These are phyloP conservation scores for Coleophoma cylindrospora DNA, from an alignment of 2,329 filamentous ascomycete species.

Conservation along the genomic window DNA sequence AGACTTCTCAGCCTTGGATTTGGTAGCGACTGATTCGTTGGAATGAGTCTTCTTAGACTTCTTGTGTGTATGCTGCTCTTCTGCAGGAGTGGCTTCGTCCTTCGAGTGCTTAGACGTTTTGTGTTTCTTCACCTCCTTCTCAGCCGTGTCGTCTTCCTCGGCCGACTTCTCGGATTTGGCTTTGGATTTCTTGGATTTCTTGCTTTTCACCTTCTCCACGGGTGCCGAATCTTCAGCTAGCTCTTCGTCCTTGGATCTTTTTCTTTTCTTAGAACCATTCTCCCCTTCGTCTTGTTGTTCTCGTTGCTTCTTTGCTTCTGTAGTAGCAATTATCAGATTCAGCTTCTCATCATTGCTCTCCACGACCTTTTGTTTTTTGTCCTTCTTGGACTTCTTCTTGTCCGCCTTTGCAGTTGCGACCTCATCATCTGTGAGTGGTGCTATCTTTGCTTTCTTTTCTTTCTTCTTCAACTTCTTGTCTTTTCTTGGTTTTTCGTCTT, in stretches of 20 bases:
- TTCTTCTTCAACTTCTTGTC: conserved; percentile 15
- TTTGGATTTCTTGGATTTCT: neutral
- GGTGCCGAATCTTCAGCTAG: neutral
- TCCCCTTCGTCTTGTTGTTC: neutral
- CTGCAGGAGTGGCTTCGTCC: no score
- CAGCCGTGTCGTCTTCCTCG: no score
- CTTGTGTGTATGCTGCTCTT: no score
- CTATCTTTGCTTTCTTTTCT: neutral
- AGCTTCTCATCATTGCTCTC: neutral
- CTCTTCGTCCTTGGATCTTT: conserved; percentile 7
- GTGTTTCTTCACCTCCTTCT: neutral
- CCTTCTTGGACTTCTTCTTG: conserved; percentile 5
- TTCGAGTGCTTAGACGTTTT: neutral
- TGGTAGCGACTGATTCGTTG: no score
- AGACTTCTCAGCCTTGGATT: neutral
- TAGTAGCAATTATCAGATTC: neutral
- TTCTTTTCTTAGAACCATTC: conserved; percentile 3
- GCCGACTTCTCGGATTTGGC: neutral
- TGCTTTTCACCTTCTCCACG: conserved; percentile 1
- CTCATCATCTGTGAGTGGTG: neutral
- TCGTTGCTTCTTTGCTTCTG: neutral
- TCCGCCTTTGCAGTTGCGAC: neutral
- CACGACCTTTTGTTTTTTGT: conserved; percentile 9
- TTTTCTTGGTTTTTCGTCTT: conserved; percentile 27
- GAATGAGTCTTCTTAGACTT: no score